phyloP scores from a whole-genome alignment of 306 rosid species.

The Gillenia trifoliata region DNA sequence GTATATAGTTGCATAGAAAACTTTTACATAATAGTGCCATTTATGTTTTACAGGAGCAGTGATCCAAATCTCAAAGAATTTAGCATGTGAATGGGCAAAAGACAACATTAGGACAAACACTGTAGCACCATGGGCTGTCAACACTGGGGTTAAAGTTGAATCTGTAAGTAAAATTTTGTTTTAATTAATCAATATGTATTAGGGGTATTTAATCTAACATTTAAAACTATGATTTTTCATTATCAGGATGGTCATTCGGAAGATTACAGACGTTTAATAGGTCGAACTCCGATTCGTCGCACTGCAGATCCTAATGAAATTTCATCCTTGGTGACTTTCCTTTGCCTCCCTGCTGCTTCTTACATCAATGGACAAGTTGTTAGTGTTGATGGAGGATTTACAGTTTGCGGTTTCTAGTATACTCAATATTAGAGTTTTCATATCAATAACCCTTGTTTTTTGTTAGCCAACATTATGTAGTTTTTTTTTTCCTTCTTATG shows the following conservation, averaged over 20 bases:
- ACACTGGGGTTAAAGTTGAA: slow-evolving; percentile 9
- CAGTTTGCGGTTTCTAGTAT: slow-evolving; percentile 19
- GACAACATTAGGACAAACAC: slow-evolving; percentile 47
- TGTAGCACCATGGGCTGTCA: slow-evolving; percentile 52
- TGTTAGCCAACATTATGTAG: too few relatives aligned
- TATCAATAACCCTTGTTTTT: too few relatives aligned
- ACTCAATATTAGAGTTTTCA: too few relatives aligned
- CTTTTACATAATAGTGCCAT: background rate
- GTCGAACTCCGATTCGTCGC: slow-evolving; percentile 28
- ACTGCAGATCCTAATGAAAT: slow-evolving; percentile 33
- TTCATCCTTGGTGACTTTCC: slow-evolving; percentile 45
- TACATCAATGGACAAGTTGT: slow-evolving; percentile 50
- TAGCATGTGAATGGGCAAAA: slow-evolving; percentile 72
- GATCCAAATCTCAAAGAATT: slow-evolving; percentile 51
- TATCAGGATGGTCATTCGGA: background rate
- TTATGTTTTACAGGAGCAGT: slow-evolving; percentile 37
- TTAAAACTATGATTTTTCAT: background rate
- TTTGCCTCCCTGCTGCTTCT: slow-evolving; percentile 56
- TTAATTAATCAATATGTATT: too few relatives aligned
- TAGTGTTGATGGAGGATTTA: slow-evolving; percentile 43
- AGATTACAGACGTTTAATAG: background rate
- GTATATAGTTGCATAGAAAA: background rate
- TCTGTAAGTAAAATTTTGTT: background rate
- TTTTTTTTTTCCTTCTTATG: too few relatives aligned
- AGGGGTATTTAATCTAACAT: background rate